A percentile compares a stretch with the other conserved stretches of the same genome.
Conservation (phyloP, 108 stramenopile genomes). For the Conticribra weissflogii region DNA sequence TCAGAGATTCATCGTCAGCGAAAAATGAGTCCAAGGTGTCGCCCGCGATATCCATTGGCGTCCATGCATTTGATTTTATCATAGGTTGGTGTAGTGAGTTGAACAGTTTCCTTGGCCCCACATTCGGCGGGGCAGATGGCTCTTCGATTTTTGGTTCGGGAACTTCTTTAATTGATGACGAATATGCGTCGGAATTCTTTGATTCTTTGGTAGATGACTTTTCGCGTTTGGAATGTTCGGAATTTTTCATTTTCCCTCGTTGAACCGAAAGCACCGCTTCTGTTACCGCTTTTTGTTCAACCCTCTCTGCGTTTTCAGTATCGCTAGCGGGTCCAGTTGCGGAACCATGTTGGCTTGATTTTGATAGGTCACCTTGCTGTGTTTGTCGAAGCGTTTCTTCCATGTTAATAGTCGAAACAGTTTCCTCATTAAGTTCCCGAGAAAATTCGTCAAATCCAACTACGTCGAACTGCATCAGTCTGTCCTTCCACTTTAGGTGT, state of each 20-base stretch:
- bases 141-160: too few species aligned
- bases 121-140: too few species aligned
- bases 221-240: too few species aligned
- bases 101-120: slow-evolving; percentile 28
- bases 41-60: slow-evolving; percentile 3
- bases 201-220: neutral
- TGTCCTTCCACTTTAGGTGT: slow-evolving; percentile 14
- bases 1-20: slow-evolving; percentile 35
- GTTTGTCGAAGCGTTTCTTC: neutral
- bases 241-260: too few species aligned
- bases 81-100: slow-evolving; percentile 7
- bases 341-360: too few species aligned
- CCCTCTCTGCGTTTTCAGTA: too few species aligned
- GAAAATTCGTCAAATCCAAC: slow-evolving; percentile 24
- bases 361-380: neutral
- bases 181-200: neutral
- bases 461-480: slow-evolving; percentile 21
- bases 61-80: slow-evolving; percentile 5
- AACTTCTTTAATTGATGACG: too few species aligned
- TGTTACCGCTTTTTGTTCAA: too few species aligned
- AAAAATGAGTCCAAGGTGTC: slow-evolving; percentile 44
- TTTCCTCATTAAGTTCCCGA: neutral
- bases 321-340: too few species aligned
- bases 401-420: too few species aligned
- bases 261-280: too few species aligned